Evolutionary conservation across 1,284 basidiomycete genomes (phyloP), one percentile per base, ranked within the genome.

Genomic region (Phylloboletellus chloephorus): DNA sequence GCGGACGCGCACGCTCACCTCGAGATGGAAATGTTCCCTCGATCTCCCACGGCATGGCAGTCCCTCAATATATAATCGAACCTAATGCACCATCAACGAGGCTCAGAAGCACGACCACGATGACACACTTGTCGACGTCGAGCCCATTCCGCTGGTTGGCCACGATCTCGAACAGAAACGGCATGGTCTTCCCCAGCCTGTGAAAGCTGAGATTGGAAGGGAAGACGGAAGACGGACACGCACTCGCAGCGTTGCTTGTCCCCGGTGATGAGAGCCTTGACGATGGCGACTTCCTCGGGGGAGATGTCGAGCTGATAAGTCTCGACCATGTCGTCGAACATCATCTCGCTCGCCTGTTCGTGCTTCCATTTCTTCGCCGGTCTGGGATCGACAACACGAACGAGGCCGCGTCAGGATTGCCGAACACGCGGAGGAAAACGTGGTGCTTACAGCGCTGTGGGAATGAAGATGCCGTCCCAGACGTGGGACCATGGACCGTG

Each of bases 21-120:
- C 3, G 61, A 36, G 15, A 77, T 65, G 5, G 78, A 79, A 19
- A 79, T 63, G 46, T 72, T 76, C 44, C 73, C 65, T 16, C 71
- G 73, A 33, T 82, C 74, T n/a, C 82, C 82, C 31, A 85, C 73
- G 46, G 79, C 78, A 42, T 77, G 74, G 0, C 74, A 76, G 52
- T 89, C 87, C 3, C 87, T 69, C 5, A 76, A 67, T 42, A 89
- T 85, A 49, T 89, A 89, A 52, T 89, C 86, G 45, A 88, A 85
- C 50, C 81, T 84, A 30, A 12, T 24, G n/a, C 31, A 17, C 21
- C 12, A 10, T 22, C 34, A 17, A 31, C 10, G n/a, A 31, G 15
- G 22, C 8, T n/a, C 5, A 21, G 11, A 19, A 11, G 29, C 21
- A 9, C 15, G 19, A 31, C 7, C 24, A 29, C 8, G 21, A 15